Evolutionary conservation across 371 early-diverging fungal genomes (phyloP).

Genomic region (Saksenaea vasiformis): DNA sequence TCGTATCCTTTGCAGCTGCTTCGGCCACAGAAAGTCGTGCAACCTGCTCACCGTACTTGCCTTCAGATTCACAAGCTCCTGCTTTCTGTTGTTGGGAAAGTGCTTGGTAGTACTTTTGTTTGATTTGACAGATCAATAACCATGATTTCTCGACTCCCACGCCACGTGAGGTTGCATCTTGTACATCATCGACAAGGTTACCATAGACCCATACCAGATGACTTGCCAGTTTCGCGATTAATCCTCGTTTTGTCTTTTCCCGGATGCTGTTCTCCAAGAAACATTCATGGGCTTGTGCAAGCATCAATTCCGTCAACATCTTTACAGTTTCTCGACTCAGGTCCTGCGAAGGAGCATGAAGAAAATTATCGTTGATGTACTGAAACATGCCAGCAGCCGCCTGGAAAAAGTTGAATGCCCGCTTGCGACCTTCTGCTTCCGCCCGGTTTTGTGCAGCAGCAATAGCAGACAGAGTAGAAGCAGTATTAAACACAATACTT

Average conservation of each 20-base stretch:
- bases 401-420: slow-evolving; percentile 88
- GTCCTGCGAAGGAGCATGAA: slow-evolving; percentile 94
- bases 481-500: slow-evolving; percentile 92
- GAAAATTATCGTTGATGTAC: slow-evolving; percentile 95
- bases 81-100: slow-evolving; percentile 84
- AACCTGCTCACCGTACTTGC: slow-evolving; percentile 86
- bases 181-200: slow-evolving; percentile 64
- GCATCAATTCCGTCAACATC: slow-evolving; percentile 80
- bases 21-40: slow-evolving; percentile 81
- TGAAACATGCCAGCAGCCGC: slow-evolving; percentile 90
- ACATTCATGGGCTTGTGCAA: slow-evolving; percentile 95
- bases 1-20: slow-evolving; percentile 80
- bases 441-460: slow-evolving; percentile 73
- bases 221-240: slow-evolving; percentile 89
- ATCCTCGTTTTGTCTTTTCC: slow-evolving; percentile 82
- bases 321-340: slow-evolving; percentile 87
- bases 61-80: slow-evolving; percentile 72
- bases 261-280: slow-evolving; percentile 83
- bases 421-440: slow-evolving; percentile 76
- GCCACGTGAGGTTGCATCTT: slow-evolving; percentile 53
- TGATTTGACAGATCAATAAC: slow-evolving; percentile 73
- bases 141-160: slow-evolving; percentile 70
- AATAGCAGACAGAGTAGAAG: slow-evolving; percentile 75
- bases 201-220: slow-evolving; percentile 83
- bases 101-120: slow-evolving; percentile 85